phyloP scores from a whole-genome alignment of 2,329 filamentous ascomycete genomes.

The Stagonosporopsis chrysanthemi region DNA sequence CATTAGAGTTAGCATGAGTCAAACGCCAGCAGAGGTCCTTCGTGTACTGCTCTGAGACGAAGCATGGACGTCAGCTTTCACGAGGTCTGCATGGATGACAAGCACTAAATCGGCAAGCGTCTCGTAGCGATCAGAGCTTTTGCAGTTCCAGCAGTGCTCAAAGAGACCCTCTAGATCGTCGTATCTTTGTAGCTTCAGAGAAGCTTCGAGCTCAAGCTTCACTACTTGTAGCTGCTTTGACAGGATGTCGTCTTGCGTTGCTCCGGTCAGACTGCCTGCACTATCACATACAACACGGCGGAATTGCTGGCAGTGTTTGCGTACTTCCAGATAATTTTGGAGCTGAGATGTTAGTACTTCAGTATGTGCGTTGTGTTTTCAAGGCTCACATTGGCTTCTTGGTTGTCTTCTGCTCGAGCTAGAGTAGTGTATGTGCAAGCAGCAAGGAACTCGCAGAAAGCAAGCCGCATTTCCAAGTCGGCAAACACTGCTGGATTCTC shows the following conservation, averaged over 20 bases:
- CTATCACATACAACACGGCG: constrained; percentile 55
- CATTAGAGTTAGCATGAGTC: background rate
- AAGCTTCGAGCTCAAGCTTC: constrained; percentile 81
- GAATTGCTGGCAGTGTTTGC: constrained; percentile 68
- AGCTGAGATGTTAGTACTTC: constrained; percentile 55
- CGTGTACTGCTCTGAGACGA: constrained; percentile 46
- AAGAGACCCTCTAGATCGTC: constrained; percentile 70
- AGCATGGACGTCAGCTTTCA: constrained; percentile 34
- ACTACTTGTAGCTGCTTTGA: constrained; percentile 71
- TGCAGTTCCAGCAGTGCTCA: constrained; percentile 50
- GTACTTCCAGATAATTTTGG: constrained; percentile 68
- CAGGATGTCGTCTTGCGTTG: constrained; percentile 61
- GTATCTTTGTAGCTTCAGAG: constrained; percentile 71
- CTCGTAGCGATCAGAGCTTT: constrained; percentile 52
- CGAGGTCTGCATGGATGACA: constrained; percentile 51
- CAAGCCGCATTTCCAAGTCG: constrained; percentile 65
- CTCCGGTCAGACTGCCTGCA: constrained; percentile 51
- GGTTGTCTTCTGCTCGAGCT: constrained; percentile 56
- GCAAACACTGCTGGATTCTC: constrained; percentile 35
- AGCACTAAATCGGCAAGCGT: constrained; percentile 57
- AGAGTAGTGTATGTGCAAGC: constrained; percentile 56
- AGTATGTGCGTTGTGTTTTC: constrained; percentile 18
- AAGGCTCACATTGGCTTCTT: constrained; percentile 49
- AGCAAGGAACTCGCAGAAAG: constrained; percentile 75
- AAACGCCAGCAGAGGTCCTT: background rate